Conservation (phyloP, 805 yeast species). For the Sugiyamaella boreocaroliniensis region DNA sequence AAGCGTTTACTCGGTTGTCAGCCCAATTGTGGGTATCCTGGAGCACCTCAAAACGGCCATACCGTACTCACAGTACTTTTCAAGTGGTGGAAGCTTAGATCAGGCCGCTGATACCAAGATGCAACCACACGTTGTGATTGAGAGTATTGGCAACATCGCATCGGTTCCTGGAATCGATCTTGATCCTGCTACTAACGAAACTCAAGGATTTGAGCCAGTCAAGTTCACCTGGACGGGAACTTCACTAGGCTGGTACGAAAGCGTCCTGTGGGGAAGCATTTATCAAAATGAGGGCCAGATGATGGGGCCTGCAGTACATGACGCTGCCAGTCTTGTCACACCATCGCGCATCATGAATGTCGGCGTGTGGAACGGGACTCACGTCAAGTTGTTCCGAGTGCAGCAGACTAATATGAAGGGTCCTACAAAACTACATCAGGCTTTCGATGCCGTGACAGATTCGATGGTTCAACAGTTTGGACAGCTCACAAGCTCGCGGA, state of each 20-base stretch:
- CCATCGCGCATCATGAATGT: conserved; percentile 24
- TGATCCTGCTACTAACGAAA: conserved; percentile 9
- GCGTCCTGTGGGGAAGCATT: conserved; percentile 56
- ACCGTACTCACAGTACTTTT: conserved; percentile 14
- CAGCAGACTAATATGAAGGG: conserved; percentile 35
- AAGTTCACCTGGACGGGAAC: conserved; percentile 55
- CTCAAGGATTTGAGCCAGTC: conserved; percentile 38
- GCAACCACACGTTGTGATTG: conserved; percentile 21
- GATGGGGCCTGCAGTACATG: conserved; percentile 6
- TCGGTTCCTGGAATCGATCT: conserved; percentile 13
- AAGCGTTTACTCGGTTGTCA: conserved; percentile 5
- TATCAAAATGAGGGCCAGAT: conserved; percentile 28
- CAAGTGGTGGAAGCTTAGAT: background rate
- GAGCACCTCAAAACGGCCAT: conserved; percentile 7
- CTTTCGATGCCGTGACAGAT: conserved; percentile 35
- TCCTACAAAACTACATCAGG: conserved; percentile 36
- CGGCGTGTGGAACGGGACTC: conserved; percentile 50
- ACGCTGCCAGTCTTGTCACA: conserved; percentile 11
- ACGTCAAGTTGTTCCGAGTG: conserved; percentile 45
- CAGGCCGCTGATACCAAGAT: conserved; percentile 7
- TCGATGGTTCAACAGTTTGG: conserved; percentile 41
- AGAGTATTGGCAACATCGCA: conserved; percentile 14
- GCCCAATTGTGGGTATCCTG: conserved; percentile 10
- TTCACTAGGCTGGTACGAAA: conserved; percentile 71
- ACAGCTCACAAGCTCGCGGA: background rate